Percentiles rank a stretch among this genome's conserved stretches.
phyloP scores from a whole-genome alignment of 2,329 filamentous ascomycete genomes.

The Aureobasidium mangrovei region DNA sequence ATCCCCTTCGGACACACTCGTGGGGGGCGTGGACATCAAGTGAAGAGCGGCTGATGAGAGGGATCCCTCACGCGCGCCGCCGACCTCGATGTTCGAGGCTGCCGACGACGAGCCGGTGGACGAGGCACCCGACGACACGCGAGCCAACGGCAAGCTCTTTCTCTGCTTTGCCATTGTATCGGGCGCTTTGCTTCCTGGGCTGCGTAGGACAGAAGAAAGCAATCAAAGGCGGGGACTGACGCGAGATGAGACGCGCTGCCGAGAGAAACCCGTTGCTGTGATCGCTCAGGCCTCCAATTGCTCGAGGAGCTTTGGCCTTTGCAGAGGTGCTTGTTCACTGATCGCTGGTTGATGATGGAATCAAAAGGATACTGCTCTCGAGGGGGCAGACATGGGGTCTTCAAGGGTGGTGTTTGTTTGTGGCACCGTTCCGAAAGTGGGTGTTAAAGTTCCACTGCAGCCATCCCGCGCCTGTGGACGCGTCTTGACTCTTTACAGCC shows the following conservation, averaged over 20 bases:
- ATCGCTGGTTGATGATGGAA: background rate
- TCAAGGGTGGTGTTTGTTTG: background rate
- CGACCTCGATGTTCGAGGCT: conserved; percentile 34
- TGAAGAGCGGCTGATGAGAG: conserved; percentile 42
- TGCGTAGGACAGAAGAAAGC: conserved; percentile 18
- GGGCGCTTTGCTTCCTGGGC: background rate
- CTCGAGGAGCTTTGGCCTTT: background rate
- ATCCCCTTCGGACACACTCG: conserved; percentile 54
- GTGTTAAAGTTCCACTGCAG: background rate
- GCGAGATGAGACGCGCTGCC: conserved; percentile 11
- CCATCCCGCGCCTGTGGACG: too few species aligned
- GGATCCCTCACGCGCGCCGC: conserved; percentile 30
- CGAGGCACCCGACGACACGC: conserved; percentile 22
- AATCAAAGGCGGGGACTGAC: conserved; percentile 18
- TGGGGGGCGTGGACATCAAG: conserved; percentile 55
- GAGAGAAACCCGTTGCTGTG: conserved; percentile 3
- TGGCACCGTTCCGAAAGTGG: background rate
- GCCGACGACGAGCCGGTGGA: conserved; percentile 36
- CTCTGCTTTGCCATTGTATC: conserved; percentile 9
- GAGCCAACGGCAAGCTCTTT: conserved; percentile 1
- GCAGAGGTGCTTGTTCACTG: background rate
- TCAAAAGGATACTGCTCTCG: background rate
- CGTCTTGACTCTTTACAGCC: too few species aligned
- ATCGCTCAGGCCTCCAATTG: background rate
- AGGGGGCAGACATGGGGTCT: background rate